phyloP scores from a whole-genome alignment of 2,329 filamentous ascomycete species.

The Pseudocercospora vitis region DNA sequence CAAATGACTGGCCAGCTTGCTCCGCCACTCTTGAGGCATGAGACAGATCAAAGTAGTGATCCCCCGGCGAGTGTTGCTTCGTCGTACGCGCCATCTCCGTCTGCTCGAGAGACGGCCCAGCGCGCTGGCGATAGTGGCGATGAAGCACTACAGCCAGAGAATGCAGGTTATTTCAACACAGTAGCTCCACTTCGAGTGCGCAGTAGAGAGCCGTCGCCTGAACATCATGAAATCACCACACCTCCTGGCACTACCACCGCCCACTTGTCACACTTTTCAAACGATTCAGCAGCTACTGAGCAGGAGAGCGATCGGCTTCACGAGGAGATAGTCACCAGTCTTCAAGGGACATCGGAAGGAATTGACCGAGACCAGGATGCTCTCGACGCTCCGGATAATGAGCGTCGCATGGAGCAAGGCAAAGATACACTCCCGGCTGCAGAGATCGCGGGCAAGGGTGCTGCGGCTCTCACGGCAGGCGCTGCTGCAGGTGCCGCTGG shows the following conservation, averaged over 20 bases:
- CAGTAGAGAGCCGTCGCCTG: conserved; percentile 33
- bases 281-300: conserved; percentile 46
- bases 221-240: conserved; percentile 8
- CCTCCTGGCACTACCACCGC: conserved; percentile 6
- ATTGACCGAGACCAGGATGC: conserved; percentile 32
- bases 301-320: conserved; percentile 70
- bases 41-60: conserved; percentile 24
- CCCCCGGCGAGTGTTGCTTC: conserved; percentile 28
- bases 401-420: conserved; percentile 26
- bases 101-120: conserved; percentile 50
- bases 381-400: conserved; percentile 32
- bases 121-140: conserved; percentile 28
- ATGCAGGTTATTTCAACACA: conserved; percentile 24
- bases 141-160: conserved; percentile 7
- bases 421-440: conserved; percentile 32
- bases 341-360: conserved; percentile 41
- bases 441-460: conserved; percentile 10
- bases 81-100: conserved; percentile 42
- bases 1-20: conserved; percentile 24
- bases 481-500: conserved; percentile 11
- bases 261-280: conserved; percentile 18
- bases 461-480: conserved; percentile 9
- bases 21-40: conserved; percentile 23
- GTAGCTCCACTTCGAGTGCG: conserved; percentile 24
- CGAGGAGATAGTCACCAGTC: conserved; percentile 71